phyloP scores from a whole-genome alignment of 176 grass and related monocot genomes.

The Alopecurus myosuroides region DNA sequence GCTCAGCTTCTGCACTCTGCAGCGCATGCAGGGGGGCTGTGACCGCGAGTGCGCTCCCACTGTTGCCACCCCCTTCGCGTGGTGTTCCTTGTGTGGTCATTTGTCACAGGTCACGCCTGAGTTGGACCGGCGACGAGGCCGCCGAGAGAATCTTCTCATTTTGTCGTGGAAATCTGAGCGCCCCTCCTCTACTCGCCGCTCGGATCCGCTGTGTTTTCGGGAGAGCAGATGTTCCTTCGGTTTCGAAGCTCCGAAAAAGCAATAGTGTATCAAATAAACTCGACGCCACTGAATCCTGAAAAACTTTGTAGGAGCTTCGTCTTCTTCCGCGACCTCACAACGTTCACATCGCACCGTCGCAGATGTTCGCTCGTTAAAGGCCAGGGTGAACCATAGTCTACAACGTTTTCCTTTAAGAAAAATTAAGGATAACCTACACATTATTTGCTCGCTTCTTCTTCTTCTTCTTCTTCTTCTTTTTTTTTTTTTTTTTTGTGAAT shows the following conservation, averaged over 20 bases:
- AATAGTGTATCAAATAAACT: background rate
- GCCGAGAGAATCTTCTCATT: conserved; percentile 29
- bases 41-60: background rate
- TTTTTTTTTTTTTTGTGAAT: too few species aligned
- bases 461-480: too few species aligned
- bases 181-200: background rate
- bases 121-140: conserved; percentile 1
- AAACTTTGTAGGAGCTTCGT: too few species aligned
- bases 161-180: conserved; percentile 22
- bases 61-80: conserved; percentile 3
- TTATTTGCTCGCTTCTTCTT: too few species aligned
- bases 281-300: background rate
- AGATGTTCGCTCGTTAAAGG: too few species aligned
- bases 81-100: conserved; percentile 14
- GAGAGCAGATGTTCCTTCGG: background rate
- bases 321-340: too few species aligned
- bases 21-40: background rate
- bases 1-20: background rate
- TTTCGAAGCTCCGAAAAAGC: background rate
- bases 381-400: too few species aligned
- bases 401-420: too few species aligned
- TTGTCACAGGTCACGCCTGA: conserved; percentile 5
- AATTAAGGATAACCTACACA: too few species aligned
- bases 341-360: too few species aligned
- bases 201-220: background rate